A percentile compares a stretch with the other conserved stretches of the same genome.
Evolutionary conservation across 352 stramenopile species (phyloP).

Genomic region (Pythium guiyangense): DNA sequence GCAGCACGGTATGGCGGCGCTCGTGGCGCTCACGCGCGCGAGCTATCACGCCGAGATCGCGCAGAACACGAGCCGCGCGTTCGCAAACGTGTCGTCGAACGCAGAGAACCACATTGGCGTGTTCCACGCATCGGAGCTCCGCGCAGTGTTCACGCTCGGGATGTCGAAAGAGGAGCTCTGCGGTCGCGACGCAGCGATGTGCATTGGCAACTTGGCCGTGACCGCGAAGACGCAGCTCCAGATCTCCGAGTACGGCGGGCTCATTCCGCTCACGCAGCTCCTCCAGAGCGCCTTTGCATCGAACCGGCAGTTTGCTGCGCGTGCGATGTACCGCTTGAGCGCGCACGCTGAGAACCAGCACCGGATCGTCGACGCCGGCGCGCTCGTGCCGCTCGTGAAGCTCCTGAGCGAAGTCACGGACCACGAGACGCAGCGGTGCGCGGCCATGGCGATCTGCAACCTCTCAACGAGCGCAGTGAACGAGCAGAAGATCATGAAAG

Average conservation of each 20-base stretch:
- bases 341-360: constrained; percentile 85
- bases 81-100: constrained; percentile 91
- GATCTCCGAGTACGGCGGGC: constrained; percentile 85
- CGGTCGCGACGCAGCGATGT: constrained; percentile 88
- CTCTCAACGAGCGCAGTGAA: constrained; percentile 68
- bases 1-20: constrained; percentile 58
- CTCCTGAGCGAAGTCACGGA: constrained; percentile 47
- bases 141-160: constrained; percentile 70
- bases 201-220: constrained; percentile 92
- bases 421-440: constrained; percentile 68
- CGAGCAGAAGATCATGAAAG: constrained; percentile 79
- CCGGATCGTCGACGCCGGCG: constrained; percentile 82
- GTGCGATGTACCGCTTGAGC: constrained; percentile 88
- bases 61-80: constrained; percentile 85
- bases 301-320: constrained; percentile 78
- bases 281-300: constrained; percentile 64
- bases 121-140: constrained; percentile 79
- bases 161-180: constrained; percentile 80
- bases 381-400: constrained; percentile 67
- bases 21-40: constrained; percentile 61
- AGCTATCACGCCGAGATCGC: constrained; percentile 73
- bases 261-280: constrained; percentile 78
- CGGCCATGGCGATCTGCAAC: constrained; percentile 86
- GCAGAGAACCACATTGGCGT: constrained; percentile 88
- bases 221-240: constrained; percentile 86